These are phyloP conservation scores for Papilionanthe hybrid DNA, from an alignment of 116 monocot species.

Conservation along the genomic window DNA sequence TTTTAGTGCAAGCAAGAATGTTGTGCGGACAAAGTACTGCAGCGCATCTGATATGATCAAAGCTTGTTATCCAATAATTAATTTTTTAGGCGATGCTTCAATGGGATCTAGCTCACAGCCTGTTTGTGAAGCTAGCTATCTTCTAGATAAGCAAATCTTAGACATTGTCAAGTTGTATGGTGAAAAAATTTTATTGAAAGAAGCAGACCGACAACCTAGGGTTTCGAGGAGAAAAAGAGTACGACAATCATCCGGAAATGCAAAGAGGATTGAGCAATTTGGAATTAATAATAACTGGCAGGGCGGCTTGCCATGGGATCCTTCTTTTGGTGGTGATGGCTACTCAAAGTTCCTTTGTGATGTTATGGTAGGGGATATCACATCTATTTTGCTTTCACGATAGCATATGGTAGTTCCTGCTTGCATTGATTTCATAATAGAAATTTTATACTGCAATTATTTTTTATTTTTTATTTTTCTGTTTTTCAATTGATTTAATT, in stretches of 20 bases:
- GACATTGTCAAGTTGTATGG: constrained; percentile 44
- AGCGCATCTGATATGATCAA: constrained; percentile 52
- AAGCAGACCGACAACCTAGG: constrained; percentile 67
- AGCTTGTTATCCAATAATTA: constrained; percentile 19
- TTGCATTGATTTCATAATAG: neutral
- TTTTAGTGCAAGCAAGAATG: constrained; percentile 22
- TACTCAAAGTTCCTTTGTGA: constrained; percentile 95
- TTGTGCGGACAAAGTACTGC: constrained; percentile 34
- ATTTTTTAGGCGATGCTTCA: constrained; percentile 14
- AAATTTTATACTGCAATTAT: neutral
- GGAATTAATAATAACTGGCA: constrained; percentile 47
- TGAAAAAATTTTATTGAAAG: constrained; percentile 67
- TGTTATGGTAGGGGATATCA: constrained; percentile 70
- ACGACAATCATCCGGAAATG: constrained; percentile 18
- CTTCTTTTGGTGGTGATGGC: constrained; percentile 75
- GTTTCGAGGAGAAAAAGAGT: constrained; percentile 52
- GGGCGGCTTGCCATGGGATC: constrained; percentile 80
- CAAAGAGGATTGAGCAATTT: constrained; percentile 30
- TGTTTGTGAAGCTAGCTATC: constrained; percentile 17
- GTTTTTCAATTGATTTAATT: neutral
- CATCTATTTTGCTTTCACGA: neutral
- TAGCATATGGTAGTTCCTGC: neutral
- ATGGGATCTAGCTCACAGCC: constrained; percentile 5
- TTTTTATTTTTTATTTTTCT: no score
- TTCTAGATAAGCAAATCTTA: constrained; percentile 23